Conservation (phyloP, 1,284 basidiomycete species). For the Irpex sp. region DNA sequence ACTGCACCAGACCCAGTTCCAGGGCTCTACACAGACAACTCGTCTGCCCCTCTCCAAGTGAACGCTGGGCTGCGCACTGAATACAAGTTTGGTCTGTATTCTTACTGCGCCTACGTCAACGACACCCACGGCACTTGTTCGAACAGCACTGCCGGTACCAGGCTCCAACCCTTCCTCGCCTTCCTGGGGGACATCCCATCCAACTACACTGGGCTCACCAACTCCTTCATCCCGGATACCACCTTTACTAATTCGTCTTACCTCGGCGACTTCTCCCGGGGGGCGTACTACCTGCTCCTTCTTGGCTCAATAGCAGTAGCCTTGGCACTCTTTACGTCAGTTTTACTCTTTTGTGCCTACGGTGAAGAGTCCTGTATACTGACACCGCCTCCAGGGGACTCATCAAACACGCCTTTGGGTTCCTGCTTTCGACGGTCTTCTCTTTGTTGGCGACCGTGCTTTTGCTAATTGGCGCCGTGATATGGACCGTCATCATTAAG, state of each 20-base stretch:
- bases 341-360: slow-evolving; percentile 25
- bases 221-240: slow-evolving; percentile 46
- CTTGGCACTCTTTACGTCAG: slow-evolving; percentile 57
- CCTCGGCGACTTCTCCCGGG: slow-evolving; percentile 58
- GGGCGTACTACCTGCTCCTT: slow-evolving; percentile 72
- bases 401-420: slow-evolving; percentile 59
- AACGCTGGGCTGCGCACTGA: slow-evolving; percentile 60
- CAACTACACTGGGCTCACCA: slow-evolving; percentile 58
- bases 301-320: slow-evolving; percentile 66
- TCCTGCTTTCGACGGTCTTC: slow-evolving; percentile 63
- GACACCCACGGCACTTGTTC: slow-evolving; percentile 59
- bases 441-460: slow-evolving; percentile 58
- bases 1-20: slow-evolving; percentile 52
- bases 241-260: slow-evolving; percentile 62
- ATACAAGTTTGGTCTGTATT: slow-evolving; percentile 77
- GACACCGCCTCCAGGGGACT: slow-evolving; percentile 49
- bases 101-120: slow-evolving; percentile 69
- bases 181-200: slow-evolving; percentile 62
- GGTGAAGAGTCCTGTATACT: slow-evolving; percentile 1
- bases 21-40: slow-evolving; percentile 66
- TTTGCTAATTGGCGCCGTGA: slow-evolving; percentile 63
- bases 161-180: slow-evolving; percentile 57
- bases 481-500: slow-evolving; percentile 75
- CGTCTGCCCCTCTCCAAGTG: slow-evolving; percentile 55
- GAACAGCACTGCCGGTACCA: slow-evolving; percentile 52